phyloP scores from a whole-genome alignment of 179 eudicot genomes.

The Carnegiea gigantea region DNA sequence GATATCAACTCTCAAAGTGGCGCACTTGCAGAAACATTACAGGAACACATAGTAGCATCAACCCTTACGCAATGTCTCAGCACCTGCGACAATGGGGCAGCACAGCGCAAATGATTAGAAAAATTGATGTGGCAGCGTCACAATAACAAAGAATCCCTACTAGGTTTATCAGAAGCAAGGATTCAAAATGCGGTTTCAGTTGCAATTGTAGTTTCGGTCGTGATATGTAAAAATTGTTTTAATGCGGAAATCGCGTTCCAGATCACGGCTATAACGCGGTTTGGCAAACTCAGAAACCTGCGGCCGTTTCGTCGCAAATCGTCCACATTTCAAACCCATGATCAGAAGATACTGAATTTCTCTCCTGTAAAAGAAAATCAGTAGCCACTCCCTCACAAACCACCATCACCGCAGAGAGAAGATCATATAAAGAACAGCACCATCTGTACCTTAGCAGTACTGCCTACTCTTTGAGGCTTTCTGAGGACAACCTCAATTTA shows the following conservation, averaged over 20 bases:
- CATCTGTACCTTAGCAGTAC: conserved; percentile 1
- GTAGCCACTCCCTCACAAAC: background rate
- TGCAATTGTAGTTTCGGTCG: too few species aligned
- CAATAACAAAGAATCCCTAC: background rate
- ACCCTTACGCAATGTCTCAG: background rate
- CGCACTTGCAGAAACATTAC: background rate
- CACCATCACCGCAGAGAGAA: background rate
- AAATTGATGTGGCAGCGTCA: background rate
- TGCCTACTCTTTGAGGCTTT: conserved; percentile 25
- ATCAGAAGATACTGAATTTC: background rate
- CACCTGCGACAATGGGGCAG: background rate
- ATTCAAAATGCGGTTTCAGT: too few species aligned
- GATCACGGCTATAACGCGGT: too few species aligned
- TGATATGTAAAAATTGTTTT: too few species aligned
- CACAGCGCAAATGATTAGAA: background rate
- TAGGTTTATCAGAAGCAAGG: background rate
- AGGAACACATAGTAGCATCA: background rate
- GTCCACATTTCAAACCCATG: too few species aligned
- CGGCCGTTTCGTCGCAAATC: too few species aligned
- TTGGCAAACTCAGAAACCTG: too few species aligned
- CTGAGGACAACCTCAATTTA: conserved; percentile 39
- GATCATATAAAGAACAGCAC: background rate
- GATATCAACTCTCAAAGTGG: background rate
- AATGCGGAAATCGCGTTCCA: too few species aligned
- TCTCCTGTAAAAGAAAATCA: background rate